A percentile compares a stretch with the other conserved stretches of the same genome.
phyloP scores from a whole-genome alignment of 495 filamentous ascomycete genomes.

The Neurospora sp. region DNA sequence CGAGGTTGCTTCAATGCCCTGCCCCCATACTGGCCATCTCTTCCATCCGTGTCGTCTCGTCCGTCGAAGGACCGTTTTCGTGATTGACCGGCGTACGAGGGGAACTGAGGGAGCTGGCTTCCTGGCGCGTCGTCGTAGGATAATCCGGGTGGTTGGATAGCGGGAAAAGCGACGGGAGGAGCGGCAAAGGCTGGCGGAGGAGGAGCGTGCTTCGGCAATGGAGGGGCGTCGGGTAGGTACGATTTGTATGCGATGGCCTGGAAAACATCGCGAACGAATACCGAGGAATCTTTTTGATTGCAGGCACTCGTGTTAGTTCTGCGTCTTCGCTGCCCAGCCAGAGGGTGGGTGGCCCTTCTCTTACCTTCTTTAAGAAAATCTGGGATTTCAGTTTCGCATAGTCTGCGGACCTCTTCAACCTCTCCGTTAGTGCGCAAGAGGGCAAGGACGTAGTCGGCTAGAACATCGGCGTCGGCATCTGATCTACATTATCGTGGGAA shows the following conservation, averaged over 20 bases:
- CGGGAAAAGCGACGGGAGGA: conserved; percentile 7
- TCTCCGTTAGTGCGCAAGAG: conserved; percentile 72
- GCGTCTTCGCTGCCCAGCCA: neutral
- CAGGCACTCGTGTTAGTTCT: neutral
- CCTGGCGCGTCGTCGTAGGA: conserved; percentile 17
- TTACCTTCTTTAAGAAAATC: conserved; percentile 81
- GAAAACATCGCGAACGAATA: conserved; percentile 85
- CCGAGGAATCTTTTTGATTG: conserved; percentile 46
- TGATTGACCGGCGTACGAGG: conserved; percentile 7
- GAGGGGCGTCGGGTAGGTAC: conserved; percentile 46
- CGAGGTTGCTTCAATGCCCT: conserved; percentile 65
- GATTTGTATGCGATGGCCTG: conserved; percentile 54
- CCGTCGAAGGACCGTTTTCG: conserved; percentile 23
- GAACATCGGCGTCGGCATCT: conserved; percentile 88
- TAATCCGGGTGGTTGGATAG: conserved; percentile 5
- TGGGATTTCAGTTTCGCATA: conserved; percentile 67
- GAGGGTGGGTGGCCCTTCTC: conserved; percentile 11
- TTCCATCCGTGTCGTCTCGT: conserved; percentile 28
- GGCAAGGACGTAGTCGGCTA: conserved; percentile 93
- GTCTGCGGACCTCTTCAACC: conserved; percentile 58
- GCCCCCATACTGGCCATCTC: conserved; percentile 23
- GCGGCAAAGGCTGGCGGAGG: conserved; percentile 11
- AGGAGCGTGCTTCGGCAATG: conserved; percentile 23
- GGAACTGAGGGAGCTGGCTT: conserved; percentile 1
- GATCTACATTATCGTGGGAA: conserved; percentile 46